Evolutionary conservation across 768 basidiomycete genomes (phyloP).

Genomic region (Leucosporidium yakuticum): DNA sequence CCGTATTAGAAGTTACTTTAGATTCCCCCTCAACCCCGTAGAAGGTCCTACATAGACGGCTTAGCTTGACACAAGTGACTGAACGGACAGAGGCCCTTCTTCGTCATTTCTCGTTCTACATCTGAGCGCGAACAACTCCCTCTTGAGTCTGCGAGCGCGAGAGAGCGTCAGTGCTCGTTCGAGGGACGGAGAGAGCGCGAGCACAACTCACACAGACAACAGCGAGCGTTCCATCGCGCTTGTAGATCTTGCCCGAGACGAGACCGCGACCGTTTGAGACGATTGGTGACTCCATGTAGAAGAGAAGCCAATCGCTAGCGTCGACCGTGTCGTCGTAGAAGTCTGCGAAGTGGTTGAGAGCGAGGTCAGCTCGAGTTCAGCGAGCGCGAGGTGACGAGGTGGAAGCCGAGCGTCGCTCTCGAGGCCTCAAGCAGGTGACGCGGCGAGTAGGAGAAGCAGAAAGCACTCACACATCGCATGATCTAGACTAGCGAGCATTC

Average conservation of each 20-base stretch:
- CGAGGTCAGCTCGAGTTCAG: background rate
- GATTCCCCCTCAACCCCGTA: background rate
- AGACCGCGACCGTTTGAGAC: conserved; percentile 32
- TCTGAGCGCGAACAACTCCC: conserved; percentile 30
- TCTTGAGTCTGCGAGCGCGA: conserved; percentile 18
- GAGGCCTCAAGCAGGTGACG: too few relatives aligned
- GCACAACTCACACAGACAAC: conserved; percentile 23
- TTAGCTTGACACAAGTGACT: too few relatives aligned
- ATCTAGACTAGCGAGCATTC: too few relatives aligned
- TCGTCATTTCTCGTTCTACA: conserved; percentile 2
- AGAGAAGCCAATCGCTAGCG: conserved; percentile 35
- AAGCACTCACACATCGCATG: background rate
- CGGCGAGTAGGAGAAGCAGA: too few relatives aligned
- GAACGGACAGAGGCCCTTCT: too few relatives aligned
- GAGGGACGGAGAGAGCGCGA: background rate
- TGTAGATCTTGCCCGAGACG: conserved; percentile 36
- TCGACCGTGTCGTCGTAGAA: conserved; percentile 35
- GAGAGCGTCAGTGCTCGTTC: background rate
- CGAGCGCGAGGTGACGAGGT: too few relatives aligned
- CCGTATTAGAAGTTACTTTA: background rate
- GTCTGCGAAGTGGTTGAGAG: background rate
- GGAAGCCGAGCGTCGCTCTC: too few relatives aligned
- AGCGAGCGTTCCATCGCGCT: conserved; percentile 33
- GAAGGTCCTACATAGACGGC: background rate
- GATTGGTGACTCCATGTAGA: conserved; percentile 32